Conservation (phyloP, 2,329 filamentous ascomycete genomes). For the Lachnellula suecica region DNA sequence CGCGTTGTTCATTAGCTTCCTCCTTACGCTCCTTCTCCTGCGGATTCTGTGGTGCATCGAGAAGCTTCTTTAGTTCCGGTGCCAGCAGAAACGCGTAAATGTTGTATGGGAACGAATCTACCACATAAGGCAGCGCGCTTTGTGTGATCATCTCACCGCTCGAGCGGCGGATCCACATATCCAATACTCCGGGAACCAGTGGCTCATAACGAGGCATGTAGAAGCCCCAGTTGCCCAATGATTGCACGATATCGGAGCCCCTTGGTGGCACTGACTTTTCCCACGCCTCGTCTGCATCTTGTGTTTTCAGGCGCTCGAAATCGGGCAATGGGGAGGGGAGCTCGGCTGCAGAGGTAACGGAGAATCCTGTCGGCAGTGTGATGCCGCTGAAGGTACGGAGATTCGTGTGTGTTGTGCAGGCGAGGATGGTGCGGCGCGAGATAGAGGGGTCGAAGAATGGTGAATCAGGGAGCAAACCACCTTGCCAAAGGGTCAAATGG, state of each 20-base stretch:
- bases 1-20: background rate
- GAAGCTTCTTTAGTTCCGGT: no score
- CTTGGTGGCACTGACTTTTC: background rate
- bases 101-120: conserved; percentile 5
- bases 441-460: background rate
- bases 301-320: background rate
- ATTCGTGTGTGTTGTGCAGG: background rate
- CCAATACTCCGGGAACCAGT: background rate
- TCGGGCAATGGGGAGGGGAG: background rate
- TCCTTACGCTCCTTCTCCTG: conserved; percentile 8
- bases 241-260: background rate
- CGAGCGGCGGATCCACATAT: background rate
- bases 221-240: background rate
- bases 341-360: background rate
- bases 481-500: conserved; percentile 1
- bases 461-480: background rate
- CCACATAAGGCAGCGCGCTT: background rate
- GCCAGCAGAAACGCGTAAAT: background rate
- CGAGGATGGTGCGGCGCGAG: background rate
- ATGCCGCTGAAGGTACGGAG: background rate
- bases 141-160: background rate
- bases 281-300: background rate
- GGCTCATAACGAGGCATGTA: background rate
- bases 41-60: background rate
- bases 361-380: background rate